phyloP scores from a whole-genome alignment of 495 filamentous ascomycete species.

The Halenospora varia region DNA sequence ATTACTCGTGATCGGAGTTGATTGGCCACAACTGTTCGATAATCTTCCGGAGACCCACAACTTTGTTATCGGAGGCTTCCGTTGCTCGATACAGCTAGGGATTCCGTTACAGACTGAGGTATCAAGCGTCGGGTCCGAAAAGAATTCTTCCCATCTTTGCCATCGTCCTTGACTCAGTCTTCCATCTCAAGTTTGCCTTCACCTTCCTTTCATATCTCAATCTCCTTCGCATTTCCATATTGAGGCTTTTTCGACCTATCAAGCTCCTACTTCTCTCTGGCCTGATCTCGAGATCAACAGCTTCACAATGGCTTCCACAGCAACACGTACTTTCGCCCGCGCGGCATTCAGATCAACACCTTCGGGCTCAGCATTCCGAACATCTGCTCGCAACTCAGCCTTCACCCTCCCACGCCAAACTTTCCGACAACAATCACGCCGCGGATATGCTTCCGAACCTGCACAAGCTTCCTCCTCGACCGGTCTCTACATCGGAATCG shows the following conservation, averaged over 20 bases:
- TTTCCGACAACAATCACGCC: conserved; percentile 62
- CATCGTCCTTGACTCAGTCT: background rate
- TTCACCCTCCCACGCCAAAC: conserved; percentile 49
- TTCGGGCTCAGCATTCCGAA: conserved; percentile 25
- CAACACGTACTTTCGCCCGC: conserved; percentile 22
- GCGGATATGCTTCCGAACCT: conserved; percentile 65
- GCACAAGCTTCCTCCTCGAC: conserved; percentile 55
- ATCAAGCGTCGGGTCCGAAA: background rate
- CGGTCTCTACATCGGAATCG: conserved; percentile 49
- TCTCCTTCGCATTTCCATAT: background rate
- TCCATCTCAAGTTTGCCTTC: background rate
- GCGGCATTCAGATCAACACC: conserved; percentile 18
- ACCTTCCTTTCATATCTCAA: background rate
- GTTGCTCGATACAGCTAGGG: background rate
- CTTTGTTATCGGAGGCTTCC: background rate
- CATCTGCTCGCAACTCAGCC: conserved; percentile 44
- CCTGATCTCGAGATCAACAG: background rate
- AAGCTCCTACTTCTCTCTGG: background rate
- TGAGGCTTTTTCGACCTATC: background rate
- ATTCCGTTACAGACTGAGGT: background rate
- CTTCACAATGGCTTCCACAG: conserved; percentile 15
- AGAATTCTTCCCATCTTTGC: background rate
- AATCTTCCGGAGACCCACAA: background rate
- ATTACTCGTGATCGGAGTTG: background rate
- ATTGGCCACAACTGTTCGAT: background rate